Conservation (phyloP, 2,329 filamentous ascomycete species). For the Trichoderma arundinaceum region DNA sequence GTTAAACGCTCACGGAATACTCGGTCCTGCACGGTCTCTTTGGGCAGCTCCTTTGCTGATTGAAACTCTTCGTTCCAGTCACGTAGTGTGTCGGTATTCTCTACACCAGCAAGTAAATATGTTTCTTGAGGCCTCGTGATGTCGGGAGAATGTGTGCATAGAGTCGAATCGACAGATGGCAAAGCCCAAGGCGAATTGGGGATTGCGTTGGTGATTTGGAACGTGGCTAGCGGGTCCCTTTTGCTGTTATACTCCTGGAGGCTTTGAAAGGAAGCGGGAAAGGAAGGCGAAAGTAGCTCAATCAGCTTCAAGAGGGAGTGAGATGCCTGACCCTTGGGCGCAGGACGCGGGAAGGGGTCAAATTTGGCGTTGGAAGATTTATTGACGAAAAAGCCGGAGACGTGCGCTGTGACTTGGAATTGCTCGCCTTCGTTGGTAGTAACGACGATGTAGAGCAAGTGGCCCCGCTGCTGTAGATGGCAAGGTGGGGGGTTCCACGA, state of each 20-base stretch:
- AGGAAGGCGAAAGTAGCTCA: constrained; percentile 79
- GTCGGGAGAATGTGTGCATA: constrained; percentile 78
- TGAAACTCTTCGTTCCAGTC: constrained; percentile 99
- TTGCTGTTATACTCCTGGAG: constrained; percentile 84
- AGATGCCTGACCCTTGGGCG: constrained; percentile 77
- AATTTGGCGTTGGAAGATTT: constrained; percentile 95
- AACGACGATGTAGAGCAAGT: constrained; percentile 86
- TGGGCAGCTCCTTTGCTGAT: constrained; percentile 91
- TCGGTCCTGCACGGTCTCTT: constrained; percentile 90
- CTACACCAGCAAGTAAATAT: constrained; percentile 85
- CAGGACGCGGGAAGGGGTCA: constrained; percentile 80
- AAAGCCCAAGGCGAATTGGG: constrained; percentile 93
- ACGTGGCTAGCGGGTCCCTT: constrained; percentile 87
- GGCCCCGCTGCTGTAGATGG: constrained; percentile 86
- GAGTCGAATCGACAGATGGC: constrained; percentile 66
- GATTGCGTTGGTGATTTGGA: constrained; percentile 94
- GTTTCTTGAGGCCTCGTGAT: constrained; percentile 90
- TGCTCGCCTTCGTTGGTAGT: constrained; percentile 95
- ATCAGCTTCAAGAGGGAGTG: constrained; percentile 89
- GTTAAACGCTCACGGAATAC: constrained; percentile 94
- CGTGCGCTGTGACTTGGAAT: constrained; percentile 88
- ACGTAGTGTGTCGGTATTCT: constrained; percentile 90
- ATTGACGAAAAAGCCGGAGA: constrained; percentile 96
- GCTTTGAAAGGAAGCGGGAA: constrained; percentile 74
- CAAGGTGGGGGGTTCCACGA: constrained; percentile 97